These are phyloP conservation scores for Plasmopara muralis DNA, from an alignment of 352 stramenopile genomes.

Conservation along the genomic window DNA sequence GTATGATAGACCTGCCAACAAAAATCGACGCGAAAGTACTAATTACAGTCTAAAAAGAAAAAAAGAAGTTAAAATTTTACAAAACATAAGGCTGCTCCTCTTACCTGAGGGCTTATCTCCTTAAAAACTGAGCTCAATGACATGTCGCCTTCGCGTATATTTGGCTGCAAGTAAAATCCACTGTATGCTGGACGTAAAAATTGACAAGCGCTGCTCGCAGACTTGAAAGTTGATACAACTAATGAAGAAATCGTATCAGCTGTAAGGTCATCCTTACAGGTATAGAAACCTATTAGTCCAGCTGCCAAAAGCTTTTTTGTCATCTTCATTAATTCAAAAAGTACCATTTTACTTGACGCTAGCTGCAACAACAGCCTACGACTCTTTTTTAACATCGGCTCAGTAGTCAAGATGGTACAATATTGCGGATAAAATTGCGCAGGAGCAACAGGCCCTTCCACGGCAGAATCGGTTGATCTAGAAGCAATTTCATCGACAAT, in stretches of 20 bases:
- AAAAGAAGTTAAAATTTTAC: neutral
- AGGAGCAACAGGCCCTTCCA: neutral
- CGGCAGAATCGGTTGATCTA: neutral
- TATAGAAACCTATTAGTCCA: neutral
- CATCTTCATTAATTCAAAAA: neutral
- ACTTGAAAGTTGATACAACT: slow-evolving; percentile 8
- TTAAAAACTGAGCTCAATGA: slow-evolving; percentile 39
- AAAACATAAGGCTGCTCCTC: neutral
- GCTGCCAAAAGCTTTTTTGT: neutral
- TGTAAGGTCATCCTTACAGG: slow-evolving; percentile 13
- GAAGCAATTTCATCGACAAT: slow-evolving; percentile 2
- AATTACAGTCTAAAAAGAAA: slow-evolving; percentile 38
- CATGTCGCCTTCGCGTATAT: slow-evolving; percentile 11
- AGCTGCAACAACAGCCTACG: slow-evolving; percentile 27
- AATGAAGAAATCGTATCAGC: slow-evolving; percentile 11
- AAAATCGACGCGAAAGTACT: slow-evolving; percentile 39
- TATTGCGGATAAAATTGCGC: slow-evolving; percentile 7
- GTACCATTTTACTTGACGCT: slow-evolving; percentile 16
- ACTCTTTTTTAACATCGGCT: slow-evolving; percentile 19
- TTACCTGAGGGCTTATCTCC: slow-evolving; percentile 53
- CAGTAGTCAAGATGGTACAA: slow-evolving; percentile 15
- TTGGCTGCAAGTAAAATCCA: slow-evolving; percentile 30
- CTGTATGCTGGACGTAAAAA: slow-evolving; percentile 27
- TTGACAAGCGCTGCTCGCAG: neutral
- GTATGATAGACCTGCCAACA: slow-evolving; percentile 43